Percentiles rank a stretch among this genome's conserved stretches.
These are phyloP conservation scores for Albophoma yamanashiensis DNA, from an alignment of 2,329 filamentous ascomycete genomes.

Conservation along the genomic window DNA sequence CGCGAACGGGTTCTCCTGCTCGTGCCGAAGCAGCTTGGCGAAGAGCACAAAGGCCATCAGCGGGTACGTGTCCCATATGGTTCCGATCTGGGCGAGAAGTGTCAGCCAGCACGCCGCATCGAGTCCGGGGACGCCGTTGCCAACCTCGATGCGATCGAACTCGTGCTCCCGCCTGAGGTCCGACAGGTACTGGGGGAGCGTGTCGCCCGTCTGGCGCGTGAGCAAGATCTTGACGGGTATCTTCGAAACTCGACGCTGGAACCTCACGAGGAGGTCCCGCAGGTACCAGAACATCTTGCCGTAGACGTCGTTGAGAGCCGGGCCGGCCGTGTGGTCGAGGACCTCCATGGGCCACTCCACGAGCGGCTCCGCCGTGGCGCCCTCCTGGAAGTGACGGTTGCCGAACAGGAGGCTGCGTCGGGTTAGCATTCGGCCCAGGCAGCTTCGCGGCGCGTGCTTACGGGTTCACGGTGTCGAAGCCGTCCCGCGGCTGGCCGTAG, in stretches of 20 bases:
- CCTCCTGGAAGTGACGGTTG: background rate
- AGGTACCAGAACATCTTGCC: slow-evolving; percentile 18
- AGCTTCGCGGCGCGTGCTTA: slow-evolving; percentile 2
- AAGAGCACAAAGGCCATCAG: slow-evolving; percentile 2
- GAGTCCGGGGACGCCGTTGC: background rate
- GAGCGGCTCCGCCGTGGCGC: slow-evolving; percentile 12
- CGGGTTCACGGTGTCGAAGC: slow-evolving; percentile 10
- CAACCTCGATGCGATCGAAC: slow-evolving; percentile 10
- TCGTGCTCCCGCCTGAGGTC: background rate
- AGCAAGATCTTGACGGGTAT: slow-evolving; percentile 2
- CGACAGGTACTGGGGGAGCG: background rate
- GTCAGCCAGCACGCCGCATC: background rate
- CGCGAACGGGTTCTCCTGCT: slow-evolving; percentile 13
- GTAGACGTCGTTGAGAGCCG: slow-evolving; percentile 14
- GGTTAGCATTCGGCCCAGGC: background rate
- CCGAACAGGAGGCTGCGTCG: slow-evolving; percentile 8
- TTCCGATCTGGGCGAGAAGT: slow-evolving; percentile 7
- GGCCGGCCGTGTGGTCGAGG: slow-evolving; percentile 7
- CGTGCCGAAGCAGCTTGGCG: slow-evolving; percentile 9
- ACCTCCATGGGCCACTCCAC: slow-evolving; percentile 17
- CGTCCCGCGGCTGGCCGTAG: slow-evolving; percentile 8
- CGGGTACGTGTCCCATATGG: slow-evolving; percentile 7
- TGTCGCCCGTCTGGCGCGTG: background rate
- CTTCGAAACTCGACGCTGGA: slow-evolving; percentile 6
- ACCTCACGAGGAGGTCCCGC: slow-evolving; percentile 8